Conservation (phyloP, 2,329 filamentous ascomycete genomes). For the Sodiomyces alkalinus region DNA sequence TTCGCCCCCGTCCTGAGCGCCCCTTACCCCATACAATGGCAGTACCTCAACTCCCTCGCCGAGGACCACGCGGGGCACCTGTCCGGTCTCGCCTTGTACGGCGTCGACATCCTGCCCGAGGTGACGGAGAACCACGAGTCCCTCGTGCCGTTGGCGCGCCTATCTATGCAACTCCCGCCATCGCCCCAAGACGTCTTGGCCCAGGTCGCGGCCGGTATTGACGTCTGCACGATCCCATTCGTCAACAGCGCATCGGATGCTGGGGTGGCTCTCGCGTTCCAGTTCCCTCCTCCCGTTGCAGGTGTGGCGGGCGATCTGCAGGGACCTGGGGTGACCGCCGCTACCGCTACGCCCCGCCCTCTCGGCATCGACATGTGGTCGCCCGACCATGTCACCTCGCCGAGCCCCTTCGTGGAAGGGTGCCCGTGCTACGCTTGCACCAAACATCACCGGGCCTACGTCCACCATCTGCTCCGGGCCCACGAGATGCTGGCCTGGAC, state of each 20-base stretch:
- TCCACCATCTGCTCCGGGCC: slow-evolving; percentile 75
- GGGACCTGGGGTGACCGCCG: not conserved
- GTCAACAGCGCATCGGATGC: slow-evolving; percentile 61
- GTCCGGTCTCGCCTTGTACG: slow-evolving; percentile 64
- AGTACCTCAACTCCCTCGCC: slow-evolving; percentile 61
- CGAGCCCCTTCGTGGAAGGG: slow-evolving; percentile 42
- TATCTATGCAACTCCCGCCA: slow-evolving; percentile 55
- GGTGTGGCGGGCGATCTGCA: not conserved
- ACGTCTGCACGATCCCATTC: slow-evolving; percentile 67
- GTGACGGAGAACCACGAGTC: slow-evolving; percentile 39
- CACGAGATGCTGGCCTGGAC: slow-evolving; percentile 98
- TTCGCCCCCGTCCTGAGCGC: slow-evolving; percentile 62
- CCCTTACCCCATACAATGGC: slow-evolving; percentile 57
- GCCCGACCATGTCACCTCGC: slow-evolving; percentile 40
- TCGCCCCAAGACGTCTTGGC: slow-evolving; percentile 66
- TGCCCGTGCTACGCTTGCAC: slow-evolving; percentile 78
- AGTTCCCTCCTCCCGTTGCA: slow-evolving; percentile 43
- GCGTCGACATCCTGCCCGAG: slow-evolving; percentile 51
- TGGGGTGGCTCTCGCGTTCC: slow-evolving; percentile 70
- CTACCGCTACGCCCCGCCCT: slow-evolving; percentile 18
- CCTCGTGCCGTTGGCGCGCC: slow-evolving; percentile 49
- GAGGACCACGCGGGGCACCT: slow-evolving; percentile 41
- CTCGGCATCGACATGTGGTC: slow-evolving; percentile 73
- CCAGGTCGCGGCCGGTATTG: slow-evolving; percentile 62
- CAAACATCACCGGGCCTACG: slow-evolving; percentile 70